A percentile compares a stretch with the other conserved stretches of the same genome.
Evolutionary conservation across 805 yeast species (phyloP).

Genomic region (Wickerhamiella lipophila): DNA sequence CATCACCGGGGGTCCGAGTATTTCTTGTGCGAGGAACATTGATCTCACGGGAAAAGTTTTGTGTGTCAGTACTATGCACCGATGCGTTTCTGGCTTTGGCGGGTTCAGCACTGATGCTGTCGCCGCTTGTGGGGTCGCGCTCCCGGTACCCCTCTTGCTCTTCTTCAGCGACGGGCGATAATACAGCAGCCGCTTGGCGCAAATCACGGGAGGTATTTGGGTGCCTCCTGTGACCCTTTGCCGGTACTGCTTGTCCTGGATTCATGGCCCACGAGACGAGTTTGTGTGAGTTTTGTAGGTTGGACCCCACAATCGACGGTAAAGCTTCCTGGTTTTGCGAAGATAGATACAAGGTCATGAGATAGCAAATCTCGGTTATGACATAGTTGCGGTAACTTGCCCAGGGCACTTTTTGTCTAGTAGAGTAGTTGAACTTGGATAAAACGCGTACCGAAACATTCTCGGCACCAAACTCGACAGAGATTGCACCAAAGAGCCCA

Average conservation of each 20-base stretch:
- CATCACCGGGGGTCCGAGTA: slow-evolving; percentile 2
- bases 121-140: neutral
- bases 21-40: neutral
- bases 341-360: slow-evolving; percentile 29
- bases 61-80: neutral
- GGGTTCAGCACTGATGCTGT: neutral
- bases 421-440: slow-evolving; percentile 21
- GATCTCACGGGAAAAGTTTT: neutral
- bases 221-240: slow-evolving; percentile 5
- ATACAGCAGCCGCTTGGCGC: neutral
- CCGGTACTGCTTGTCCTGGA: slow-evolving; percentile 9
- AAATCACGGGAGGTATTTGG: slow-evolving; percentile 10
- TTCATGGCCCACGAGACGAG: slow-evolving; percentile 23
- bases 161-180: slow-evolving; percentile 8
- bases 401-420: slow-evolving; percentile 23
- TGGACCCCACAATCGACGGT: slow-evolving; percentile 25
- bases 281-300: slow-evolving; percentile 20
- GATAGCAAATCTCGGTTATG: slow-evolving; percentile 30
- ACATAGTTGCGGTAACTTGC: slow-evolving; percentile 30
- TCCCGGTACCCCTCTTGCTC: neutral
- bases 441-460: slow-evolving; percentile 19
- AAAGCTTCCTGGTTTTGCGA: slow-evolving; percentile 28
- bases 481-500: slow-evolving; percentile 37
- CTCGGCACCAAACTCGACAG: slow-evolving; percentile 34
- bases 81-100: neutral